phyloP scores from a whole-genome alignment of 1,139 yeast species.

The Kodamaea anthophila region DNA sequence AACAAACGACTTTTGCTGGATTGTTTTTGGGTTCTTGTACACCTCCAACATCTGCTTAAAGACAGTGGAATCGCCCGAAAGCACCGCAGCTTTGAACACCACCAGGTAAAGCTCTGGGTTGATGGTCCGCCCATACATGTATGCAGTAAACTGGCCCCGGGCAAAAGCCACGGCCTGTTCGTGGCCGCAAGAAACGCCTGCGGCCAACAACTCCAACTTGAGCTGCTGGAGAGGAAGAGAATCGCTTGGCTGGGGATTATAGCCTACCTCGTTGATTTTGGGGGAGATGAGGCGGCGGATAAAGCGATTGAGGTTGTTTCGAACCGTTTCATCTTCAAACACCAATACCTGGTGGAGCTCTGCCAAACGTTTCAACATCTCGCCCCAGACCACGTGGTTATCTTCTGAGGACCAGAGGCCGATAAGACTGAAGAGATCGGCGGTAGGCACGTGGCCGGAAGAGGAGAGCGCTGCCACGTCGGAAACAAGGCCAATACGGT shows the following conservation, averaged over 20 bases:
- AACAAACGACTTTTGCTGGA: slow-evolving; percentile 74
- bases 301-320: slow-evolving; percentile 53
- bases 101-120: slow-evolving; percentile 76
- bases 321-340: slow-evolving; percentile 56
- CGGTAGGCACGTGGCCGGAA: slow-evolving; percentile 67
- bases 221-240: slow-evolving; percentile 69
- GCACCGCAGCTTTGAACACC: slow-evolving; percentile 64
- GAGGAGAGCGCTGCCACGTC: slow-evolving; percentile 71
- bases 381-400: slow-evolving; percentile 75
- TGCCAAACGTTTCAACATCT: slow-evolving; percentile 51
- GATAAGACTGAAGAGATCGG: slow-evolving; percentile 58
- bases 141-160: slow-evolving; percentile 51
- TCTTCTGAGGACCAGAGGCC: slow-evolving; percentile 62
- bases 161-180: slow-evolving; percentile 50
- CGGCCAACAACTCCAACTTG: slow-evolving; percentile 63
- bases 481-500: slow-evolving; percentile 79
- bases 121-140: slow-evolving; percentile 44
- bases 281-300: slow-evolving; percentile 53
- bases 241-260: slow-evolving; percentile 60
- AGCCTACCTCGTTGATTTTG: slow-evolving; percentile 59
- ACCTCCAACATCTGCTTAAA: slow-evolving; percentile 60
- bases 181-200: slow-evolving; percentile 62
- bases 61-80: slow-evolving; percentile 54
- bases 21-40: slow-evolving; percentile 58
- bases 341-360: slow-evolving; percentile 61